Evolutionary conservation across 1,284 basidiomycete genomes (phyloP), one percentile per base, ranked within the genome.

Genomic region (Apiotrichum siamense): DNA sequence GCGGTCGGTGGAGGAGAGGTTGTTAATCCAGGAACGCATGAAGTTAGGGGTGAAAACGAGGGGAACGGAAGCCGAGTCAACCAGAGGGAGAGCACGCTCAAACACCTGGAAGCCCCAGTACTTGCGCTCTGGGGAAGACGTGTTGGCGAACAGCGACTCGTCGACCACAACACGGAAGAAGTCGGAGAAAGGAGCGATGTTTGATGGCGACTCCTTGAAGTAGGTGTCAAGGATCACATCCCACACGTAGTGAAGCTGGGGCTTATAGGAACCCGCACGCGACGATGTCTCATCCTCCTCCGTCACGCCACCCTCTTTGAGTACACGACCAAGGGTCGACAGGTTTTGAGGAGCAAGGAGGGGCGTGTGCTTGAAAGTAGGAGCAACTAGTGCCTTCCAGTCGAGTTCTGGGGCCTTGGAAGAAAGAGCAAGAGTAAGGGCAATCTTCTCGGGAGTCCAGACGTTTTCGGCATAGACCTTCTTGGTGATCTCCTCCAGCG

Each of bases 71-170:
- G 80, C 72, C 18, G 81, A 74, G 7, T 80, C 77, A 20, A 91
- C 79, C 17, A 84, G 82, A 9, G 82, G 80, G 35, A 97, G 76
- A 0, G 89, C 83, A 57, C 83, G 86, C 63, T 86, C 83, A 71
- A 97, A 88, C 20, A 97, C 82, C 67, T 88, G 86, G 77, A 97
- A 97, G 27, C 93, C 93, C 87, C 89, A 96, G 64, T 86, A 91
- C 75, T 97, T 97, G 53, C 90, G 82, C 67, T 96, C 87, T 1
- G 87, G 77, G 0, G 92, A 94, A 1, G 92, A 82, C 13, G 84
- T 84, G 13, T 85, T 77, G 4, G 87, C 83, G 68, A 97, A 97
- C 41, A 97, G 76, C 1, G 87, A 86, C 70, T 97, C 93, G 72
- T 97, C 94, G 15, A 97, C 88, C 13, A 87, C 87, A 31, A 90